Base-by-base conservation (phyloP, 2,329 filamentous ascomycete genomes). In the Cercospora janseana region DNA sequence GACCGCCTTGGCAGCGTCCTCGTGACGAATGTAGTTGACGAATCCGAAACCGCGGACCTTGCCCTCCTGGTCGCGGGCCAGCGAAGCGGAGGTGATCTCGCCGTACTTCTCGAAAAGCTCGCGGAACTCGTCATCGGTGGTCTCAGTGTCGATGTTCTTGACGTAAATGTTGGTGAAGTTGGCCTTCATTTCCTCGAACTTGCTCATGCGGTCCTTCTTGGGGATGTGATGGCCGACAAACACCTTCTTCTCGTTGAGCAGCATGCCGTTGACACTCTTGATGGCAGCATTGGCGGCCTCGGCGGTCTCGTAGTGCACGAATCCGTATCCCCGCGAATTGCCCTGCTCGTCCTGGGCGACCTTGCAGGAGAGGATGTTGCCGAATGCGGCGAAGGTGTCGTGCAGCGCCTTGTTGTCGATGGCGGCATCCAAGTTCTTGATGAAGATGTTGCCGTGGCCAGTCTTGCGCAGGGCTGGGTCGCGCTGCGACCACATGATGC, bases 161-260 rank as follows among this genome's bases (percentile, higher is more conserved):
- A 98, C 88, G 77, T 98, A 98, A 74, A 98, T 85, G 74, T 98
- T 98, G 79, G 93, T 98, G 82, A 94, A 98, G 81, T 98, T 98
- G 74, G 93, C 93, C 86, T 98, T 98, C 92, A 98, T 98, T 81
- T 98, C 93, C 79, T 98, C 93, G 65, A 97, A 97, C 79, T 98
- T 98, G 88, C 89, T 95, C 82, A 97, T 93, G 66, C 93, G 92
- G 70, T 98, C 93, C 82, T 97, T 97, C 87, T 97, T 97, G 72
- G 93, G 91, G 67, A 98, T 97, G 77, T 98, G 93, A 76, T 96
- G 92, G 60, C 93, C 93, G 63, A 98, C 93, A 65, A 94, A 98
- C 60, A 98, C 93, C 83, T 98, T 98, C 86, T 98, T 98, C 83
- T 98, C 93, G 78, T 98, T 98, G 70, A 98, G 76, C 72, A 98